A percentile compares a stretch with the other conserved stretches of the same genome.
Conservation (phyloP, 768 basidiomycete genomes). For the Daedaleopsis nitida region DNA sequence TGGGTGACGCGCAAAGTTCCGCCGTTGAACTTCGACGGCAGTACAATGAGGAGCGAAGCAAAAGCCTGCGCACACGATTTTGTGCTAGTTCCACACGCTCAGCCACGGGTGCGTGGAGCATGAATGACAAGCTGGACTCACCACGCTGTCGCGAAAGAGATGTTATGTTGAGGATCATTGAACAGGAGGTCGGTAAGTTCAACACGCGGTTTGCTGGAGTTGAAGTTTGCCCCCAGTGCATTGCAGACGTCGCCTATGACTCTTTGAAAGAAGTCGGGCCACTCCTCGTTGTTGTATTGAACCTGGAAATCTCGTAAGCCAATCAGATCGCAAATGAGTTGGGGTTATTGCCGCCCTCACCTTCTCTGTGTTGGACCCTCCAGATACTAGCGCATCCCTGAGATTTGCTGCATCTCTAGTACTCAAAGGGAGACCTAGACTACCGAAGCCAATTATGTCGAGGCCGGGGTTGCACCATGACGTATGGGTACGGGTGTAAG, state of each 20-base stretch:
- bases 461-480: slow-evolving; percentile 45
- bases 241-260: slow-evolving; percentile 36
- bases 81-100: slow-evolving; percentile 35
- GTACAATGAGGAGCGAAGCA: slow-evolving; percentile 49
- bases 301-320: slow-evolving; percentile 25
- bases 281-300: slow-evolving; percentile 43
- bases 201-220: slow-evolving; percentile 33
- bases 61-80: slow-evolving; percentile 53
- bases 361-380: background rate
- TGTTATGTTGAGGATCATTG: slow-evolving; percentile 51
- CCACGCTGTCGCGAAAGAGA: slow-evolving; percentile 45
- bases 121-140: slow-evolving; percentile 40
- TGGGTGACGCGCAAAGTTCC: slow-evolving; percentile 49
- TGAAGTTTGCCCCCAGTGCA: slow-evolving; percentile 38
- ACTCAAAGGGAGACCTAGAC: slow-evolving; percentile 46
- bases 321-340: too few species aligned
- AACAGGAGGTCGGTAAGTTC: slow-evolving; percentile 51
- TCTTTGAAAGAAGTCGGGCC: slow-evolving; percentile 37
- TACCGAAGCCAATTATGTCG: slow-evolving; percentile 40
- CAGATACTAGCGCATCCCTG: slow-evolving; percentile 30
- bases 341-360: too few species aligned
- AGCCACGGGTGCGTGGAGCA: background rate
- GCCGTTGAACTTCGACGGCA: slow-evolving; percentile 49
- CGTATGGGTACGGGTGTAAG: slow-evolving; percentile 29
- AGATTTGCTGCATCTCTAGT: slow-evolving; percentile 41